Conservation (phyloP, 1,284 basidiomycete species). For the Ceratobasidium sp. region DNA sequence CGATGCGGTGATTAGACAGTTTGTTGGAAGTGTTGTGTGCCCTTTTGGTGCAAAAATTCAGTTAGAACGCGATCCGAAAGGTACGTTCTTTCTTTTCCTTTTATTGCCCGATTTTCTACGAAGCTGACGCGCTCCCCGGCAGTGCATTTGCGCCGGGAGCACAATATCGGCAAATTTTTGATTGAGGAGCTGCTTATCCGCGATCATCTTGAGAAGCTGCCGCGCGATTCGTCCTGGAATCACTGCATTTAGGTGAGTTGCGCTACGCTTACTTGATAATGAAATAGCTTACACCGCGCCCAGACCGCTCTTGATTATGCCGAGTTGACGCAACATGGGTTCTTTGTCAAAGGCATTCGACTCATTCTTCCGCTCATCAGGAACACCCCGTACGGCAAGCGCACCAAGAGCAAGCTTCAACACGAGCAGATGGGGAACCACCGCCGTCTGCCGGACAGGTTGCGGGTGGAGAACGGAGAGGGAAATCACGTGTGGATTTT, state of each 20-base stretch:
- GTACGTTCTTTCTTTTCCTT: slow-evolving; percentile 58
- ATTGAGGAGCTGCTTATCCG: slow-evolving; percentile 97
- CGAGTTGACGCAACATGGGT: slow-evolving; percentile 85
- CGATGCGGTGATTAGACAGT: slow-evolving; percentile 97
- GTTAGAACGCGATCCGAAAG: slow-evolving; percentile 95
- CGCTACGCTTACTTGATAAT: slow-evolving; percentile 33
- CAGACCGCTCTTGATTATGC: slow-evolving; percentile 97
- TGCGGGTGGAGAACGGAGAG: no score
- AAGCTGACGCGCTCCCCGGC: slow-evolving; percentile 53
- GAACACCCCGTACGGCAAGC: slow-evolving; percentile 97
- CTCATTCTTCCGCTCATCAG: slow-evolving; percentile 96
- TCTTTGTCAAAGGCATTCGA: slow-evolving; percentile 92
- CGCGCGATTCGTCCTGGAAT: slow-evolving; percentile 94
- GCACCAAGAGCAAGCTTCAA: slow-evolving; percentile 96
- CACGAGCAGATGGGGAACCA: slow-evolving; percentile 83
- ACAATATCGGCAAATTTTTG: slow-evolving; percentile 91
- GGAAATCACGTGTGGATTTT: no score
- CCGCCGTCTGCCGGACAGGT: no score
- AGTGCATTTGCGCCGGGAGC: slow-evolving; percentile 98
- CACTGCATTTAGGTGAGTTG: slow-evolving; percentile 85
- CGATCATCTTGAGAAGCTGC: slow-evolving; percentile 92
- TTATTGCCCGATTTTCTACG: slow-evolving; percentile 20
- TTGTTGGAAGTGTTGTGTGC: slow-evolving; percentile 98
- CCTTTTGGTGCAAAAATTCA: slow-evolving; percentile 98
- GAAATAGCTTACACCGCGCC: slow-evolving; percentile 47